Base-by-base conservation (phyloP, 768 basidiomycete genomes). In the Tremella fuciformis region DNA sequence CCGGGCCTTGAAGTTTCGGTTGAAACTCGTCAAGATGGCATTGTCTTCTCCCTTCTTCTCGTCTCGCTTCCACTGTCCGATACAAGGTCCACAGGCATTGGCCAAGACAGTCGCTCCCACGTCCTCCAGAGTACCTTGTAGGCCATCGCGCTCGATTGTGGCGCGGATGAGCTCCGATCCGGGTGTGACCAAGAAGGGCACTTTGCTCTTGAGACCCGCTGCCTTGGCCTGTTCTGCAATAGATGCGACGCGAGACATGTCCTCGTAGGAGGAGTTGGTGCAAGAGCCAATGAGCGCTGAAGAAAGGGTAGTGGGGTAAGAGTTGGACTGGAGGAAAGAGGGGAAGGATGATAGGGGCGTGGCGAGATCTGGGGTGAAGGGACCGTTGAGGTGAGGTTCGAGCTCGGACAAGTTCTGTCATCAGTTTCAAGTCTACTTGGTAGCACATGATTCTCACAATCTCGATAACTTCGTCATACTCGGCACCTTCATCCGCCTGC, bases 1-100 rank as follows among this genome's bases (percentile, higher is more conserved):
- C 65, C 96, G 84, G 1, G 92, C 91, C 79, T 91, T 92, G 83
- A 88, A 88, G 77, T 88, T 88, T 44, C 94, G 85, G 78, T 99
- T 98, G 83, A 98, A 98, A 39, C 91, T 96, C 0, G 94, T 97
- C 57, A 99, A 77, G 65, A 98, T 98, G 11, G 92, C 91, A 76
- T 98, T 98, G 71, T 94, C 88, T 77, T 96, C 88, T 46, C 83
- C 86, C 71, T 88, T 83, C 70, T 86, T 85, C 63, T 91, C 91
- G 46, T 86, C 85, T 24, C 96, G 85, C 74, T 97, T 91, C 96
- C 96, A 99, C 85, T 97, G 94, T 47, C 96, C 96, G 67, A 98
- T 99, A 75, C 96, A 99, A 22, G 96, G 96, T 52, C 96, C 96
- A 66, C 96, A 99, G 2, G 96, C 96, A 76, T 99, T 99, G 6